Evolutionary conservation across 257 asterid genomes (phyloP).

Genomic region (Phtheirospermum japonicum): DNA sequence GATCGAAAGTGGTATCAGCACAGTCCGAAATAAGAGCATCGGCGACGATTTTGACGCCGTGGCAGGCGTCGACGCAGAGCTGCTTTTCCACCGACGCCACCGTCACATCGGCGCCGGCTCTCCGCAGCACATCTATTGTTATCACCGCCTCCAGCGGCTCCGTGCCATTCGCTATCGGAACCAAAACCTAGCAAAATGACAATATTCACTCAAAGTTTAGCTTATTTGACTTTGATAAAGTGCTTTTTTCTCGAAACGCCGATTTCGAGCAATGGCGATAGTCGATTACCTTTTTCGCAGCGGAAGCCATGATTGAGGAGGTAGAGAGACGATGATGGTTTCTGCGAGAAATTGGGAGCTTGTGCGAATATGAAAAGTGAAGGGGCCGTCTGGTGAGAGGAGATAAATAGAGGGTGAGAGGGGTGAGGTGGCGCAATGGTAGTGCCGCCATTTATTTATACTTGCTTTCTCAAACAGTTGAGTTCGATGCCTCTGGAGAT

Average conservation of each 20-base stretch:
- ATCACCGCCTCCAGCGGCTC: constrained; percentile 97
- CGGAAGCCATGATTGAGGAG: constrained; percentile 67
- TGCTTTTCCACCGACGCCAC: constrained; percentile 90
- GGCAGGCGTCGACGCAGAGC: constrained; percentile 65
- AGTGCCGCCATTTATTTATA: constrained; percentile 42
- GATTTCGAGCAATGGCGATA: constrained; percentile 7
- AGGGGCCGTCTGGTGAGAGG: constrained; percentile 27
- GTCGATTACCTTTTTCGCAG: constrained; percentile 46
- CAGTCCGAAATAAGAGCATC: constrained; percentile 86
- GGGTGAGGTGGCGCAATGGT: constrained; percentile 47
- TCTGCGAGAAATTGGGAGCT: constrained; percentile 31
- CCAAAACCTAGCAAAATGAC: constrained; percentile 56
- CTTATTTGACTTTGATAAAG: background rate
- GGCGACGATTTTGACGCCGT: constrained; percentile 76
- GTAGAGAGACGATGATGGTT: constrained; percentile 40
- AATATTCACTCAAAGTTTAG: background rate
- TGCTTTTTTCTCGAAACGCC: background rate
- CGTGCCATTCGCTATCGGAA: constrained; percentile 92
- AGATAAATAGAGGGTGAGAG: constrained; percentile 36
- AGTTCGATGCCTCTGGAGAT: constrained; percentile 25
- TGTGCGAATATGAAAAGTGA: constrained; percentile 18
- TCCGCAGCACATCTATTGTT: constrained; percentile 68
- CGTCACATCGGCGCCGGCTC: constrained; percentile 98
- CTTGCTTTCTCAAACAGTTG: constrained; percentile 20
- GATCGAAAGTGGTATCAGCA: constrained; percentile 59